Percentiles rank a stretch among this genome's conserved stretches.
Evolutionary conservation across 495 filamentous ascomycete genomes (phyloP).

Genomic region (Neurospora sp.): DNA sequence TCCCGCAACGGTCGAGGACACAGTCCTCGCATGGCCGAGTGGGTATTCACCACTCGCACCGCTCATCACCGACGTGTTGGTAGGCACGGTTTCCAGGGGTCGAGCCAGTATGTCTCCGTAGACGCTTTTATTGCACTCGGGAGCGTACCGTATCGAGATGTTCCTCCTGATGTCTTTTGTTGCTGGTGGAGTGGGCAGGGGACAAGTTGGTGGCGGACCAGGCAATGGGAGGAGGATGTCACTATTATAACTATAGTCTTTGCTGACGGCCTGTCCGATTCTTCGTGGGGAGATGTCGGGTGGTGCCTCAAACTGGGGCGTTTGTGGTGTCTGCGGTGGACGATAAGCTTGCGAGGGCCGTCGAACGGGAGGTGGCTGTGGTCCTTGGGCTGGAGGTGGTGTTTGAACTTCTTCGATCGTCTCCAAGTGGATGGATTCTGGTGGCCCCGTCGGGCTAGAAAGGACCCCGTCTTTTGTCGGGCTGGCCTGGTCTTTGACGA

Average conservation of each 20-base stretch:
- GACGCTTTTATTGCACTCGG: background rate
- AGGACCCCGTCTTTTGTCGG: background rate
- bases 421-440: background rate
- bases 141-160: background rate
- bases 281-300: background rate
- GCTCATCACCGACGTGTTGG: background rate
- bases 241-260: background rate
- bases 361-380: background rate
- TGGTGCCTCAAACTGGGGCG: background rate
- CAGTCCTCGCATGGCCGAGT: background rate
- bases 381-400: background rate
- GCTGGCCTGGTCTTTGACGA: conserved; percentile 15
- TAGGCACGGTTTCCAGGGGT: background rate
- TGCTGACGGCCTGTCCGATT: background rate
- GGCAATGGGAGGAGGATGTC: background rate
- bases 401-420: background rate
- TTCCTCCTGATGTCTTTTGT: background rate
- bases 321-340: background rate
- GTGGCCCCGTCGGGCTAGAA: background rate
- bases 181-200: background rate
- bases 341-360: background rate
- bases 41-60: background rate
- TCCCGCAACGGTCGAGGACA: background rate
- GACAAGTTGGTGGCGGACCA: background rate
- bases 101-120: conserved; percentile 1